Conservation (phyloP, 331 rosid genomes). For the Acacia pycnantha region DNA sequence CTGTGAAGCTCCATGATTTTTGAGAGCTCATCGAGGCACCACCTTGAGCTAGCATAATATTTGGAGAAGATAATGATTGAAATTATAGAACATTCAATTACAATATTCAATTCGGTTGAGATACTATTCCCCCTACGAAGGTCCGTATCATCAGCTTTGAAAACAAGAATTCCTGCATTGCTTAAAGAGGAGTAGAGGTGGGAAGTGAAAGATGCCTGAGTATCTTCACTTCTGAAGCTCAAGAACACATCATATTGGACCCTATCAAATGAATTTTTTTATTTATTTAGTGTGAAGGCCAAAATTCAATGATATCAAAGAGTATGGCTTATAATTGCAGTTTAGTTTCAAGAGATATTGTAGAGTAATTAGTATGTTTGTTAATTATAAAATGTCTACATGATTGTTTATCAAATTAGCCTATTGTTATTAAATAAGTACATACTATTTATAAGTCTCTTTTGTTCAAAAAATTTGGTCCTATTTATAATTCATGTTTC, state of each 20-base stretch:
- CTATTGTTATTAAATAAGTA: too few species aligned
- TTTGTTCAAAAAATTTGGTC: too few species aligned
- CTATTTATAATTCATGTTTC: too few species aligned
- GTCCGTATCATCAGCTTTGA: too few species aligned
- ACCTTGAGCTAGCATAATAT: background rate
- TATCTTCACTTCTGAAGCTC: background rate
- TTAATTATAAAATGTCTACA: too few species aligned
- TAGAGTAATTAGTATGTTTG: too few species aligned
- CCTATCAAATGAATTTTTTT: background rate
- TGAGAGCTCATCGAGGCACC: background rate
- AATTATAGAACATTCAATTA: background rate
- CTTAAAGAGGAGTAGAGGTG: background rate
- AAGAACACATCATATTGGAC: background rate
- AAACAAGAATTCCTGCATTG: background rate
- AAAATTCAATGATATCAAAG: too few species aligned
- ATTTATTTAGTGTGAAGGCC: background rate
- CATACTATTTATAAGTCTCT: too few species aligned
- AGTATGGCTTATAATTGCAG: background rate
- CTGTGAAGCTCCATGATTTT: background rate
- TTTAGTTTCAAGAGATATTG: background rate
- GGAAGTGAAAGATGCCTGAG: background rate
- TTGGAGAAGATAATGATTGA: background rate
- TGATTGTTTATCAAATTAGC: too few species aligned
- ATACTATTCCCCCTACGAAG: background rate
- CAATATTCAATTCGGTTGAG: background rate